These are phyloP conservation scores for Paraphoma sp. DNA, from an alignment of 2,329 filamentous ascomycete genomes.

Conservation along the genomic window DNA sequence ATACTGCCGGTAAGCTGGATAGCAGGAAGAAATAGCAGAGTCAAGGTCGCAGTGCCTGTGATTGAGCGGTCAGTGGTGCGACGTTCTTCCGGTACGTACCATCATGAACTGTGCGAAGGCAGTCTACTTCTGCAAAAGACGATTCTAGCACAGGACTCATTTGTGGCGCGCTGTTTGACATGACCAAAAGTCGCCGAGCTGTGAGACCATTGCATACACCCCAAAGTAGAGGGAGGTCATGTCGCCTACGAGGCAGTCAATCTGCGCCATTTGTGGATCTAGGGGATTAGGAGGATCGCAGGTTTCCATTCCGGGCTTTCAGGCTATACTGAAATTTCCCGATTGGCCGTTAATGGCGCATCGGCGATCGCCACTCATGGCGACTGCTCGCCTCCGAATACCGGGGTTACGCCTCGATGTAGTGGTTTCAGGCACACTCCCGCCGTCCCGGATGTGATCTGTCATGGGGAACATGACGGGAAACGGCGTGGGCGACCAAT, in stretches of 20 bases:
- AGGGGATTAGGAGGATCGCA: constrained; percentile 1
- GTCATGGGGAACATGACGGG: constrained; percentile 37
- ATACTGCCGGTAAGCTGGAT: neutral
- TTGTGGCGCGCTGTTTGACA: constrained; percentile 14
- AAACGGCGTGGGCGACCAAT: constrained; percentile 41
- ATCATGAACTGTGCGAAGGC: constrained; percentile 12
- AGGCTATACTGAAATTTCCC: constrained; percentile 33
- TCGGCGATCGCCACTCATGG: constrained; percentile 24
- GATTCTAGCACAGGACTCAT: neutral
- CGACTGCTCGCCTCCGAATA: constrained; percentile 21
- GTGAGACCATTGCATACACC: constrained; percentile 28
- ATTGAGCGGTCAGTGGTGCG: constrained; percentile 32
- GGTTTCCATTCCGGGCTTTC: constrained; percentile 9
- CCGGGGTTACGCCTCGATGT: constrained; percentile 21
- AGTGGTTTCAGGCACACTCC: constrained; percentile 18
- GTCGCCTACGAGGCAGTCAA: constrained; percentile 14
- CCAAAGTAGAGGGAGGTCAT: constrained; percentile 13
- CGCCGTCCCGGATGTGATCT: constrained; percentile 23
- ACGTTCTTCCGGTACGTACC: constrained; percentile 24
- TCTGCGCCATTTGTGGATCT: constrained; percentile 3
- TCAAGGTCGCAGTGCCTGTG: constrained; percentile 18
- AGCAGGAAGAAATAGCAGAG: neutral
- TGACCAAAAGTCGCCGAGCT: constrained; percentile 28
- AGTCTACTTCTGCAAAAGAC: no score
- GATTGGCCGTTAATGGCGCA: constrained; percentile 23